Evolutionary conservation across 2,329 filamentous ascomycete species (phyloP).

Genomic region (Colletotrichum sp.): DNA sequence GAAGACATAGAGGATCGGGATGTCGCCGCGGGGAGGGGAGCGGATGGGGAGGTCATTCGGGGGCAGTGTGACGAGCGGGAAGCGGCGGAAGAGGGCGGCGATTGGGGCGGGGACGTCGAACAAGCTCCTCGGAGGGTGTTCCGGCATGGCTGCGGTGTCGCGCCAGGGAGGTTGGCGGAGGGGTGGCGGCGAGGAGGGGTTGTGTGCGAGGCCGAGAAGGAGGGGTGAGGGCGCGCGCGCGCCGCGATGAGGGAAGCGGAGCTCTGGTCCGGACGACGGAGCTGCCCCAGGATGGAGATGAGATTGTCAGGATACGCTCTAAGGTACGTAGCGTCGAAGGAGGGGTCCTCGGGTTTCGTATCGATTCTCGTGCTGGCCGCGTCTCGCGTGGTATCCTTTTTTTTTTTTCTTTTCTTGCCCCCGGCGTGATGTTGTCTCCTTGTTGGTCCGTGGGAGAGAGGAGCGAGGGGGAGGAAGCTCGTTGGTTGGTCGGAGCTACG

Average conservation of each 20-base stretch:
- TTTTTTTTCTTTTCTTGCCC: not conserved
- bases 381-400: not conserved
- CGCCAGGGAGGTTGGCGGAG: not conserved
- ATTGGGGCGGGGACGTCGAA: constrained; percentile 75
- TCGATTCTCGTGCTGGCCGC: not conserved
- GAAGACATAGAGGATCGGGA: constrained; percentile 78
- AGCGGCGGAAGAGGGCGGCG: constrained; percentile 81
- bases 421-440: not conserved
- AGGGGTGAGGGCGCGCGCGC: not conserved
- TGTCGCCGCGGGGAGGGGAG: constrained; percentile 45
- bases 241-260: not conserved
- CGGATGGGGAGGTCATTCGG: constrained; percentile 76
- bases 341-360: not conserved
- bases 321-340: not conserved
- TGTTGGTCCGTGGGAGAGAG: constrained; percentile 4
- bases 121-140: constrained; percentile 33
- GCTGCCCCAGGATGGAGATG: not conserved
- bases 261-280: not conserved
- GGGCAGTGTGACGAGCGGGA: constrained; percentile 79
- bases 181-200: not conserved
- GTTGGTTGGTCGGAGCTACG: not conserved
- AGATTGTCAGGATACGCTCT: not conserved
- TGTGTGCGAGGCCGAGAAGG: not conserved
- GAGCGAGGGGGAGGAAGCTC: not conserved
- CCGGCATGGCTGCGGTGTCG: constrained; percentile 21